A percentile compares a stretch with the other conserved stretches of the same genome.
Evolutionary conservation across 306 rosid genomes (phyloP).

Genomic region (Gastrolobium villosum): DNA sequence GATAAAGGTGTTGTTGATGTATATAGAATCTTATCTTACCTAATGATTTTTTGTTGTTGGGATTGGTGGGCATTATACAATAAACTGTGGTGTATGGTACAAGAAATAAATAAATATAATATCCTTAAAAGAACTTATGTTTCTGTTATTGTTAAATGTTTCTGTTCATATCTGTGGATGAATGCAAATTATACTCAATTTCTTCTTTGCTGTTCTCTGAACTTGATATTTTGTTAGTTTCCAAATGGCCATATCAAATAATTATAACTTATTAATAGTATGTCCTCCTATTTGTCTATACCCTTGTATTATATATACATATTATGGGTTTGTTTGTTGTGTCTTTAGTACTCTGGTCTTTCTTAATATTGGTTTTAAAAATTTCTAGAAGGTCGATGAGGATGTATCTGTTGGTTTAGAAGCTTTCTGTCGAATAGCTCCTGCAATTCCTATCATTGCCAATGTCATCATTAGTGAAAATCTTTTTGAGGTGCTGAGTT

Average conservation of each 20-base stretch:
- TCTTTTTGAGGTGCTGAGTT: constrained; percentile 81
- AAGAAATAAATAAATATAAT: constrained; percentile 17
- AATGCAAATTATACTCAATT: constrained; percentile 24
- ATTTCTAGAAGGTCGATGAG: constrained; percentile 74
- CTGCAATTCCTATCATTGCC: constrained; percentile 90
- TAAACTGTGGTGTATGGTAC: constrained; percentile 16
- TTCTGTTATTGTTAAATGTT: constrained; percentile 12
- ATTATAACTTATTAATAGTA: neutral
- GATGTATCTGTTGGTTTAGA: constrained; percentile 78
- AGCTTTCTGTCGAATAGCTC: constrained; percentile 96
- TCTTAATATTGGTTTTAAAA: constrained; percentile 32
- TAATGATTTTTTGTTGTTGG: constrained; percentile 23
- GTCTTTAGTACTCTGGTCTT: constrained; percentile 41
- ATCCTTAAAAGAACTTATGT: constrained; percentile 8
- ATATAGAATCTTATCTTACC: constrained; percentile 26
- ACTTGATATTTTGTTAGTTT: constrained; percentile 30
- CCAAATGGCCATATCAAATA: constrained; percentile 19
- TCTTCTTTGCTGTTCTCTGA: constrained; percentile 24
- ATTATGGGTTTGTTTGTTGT: constrained; percentile 30
- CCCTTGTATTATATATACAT: constrained; percentile 17
- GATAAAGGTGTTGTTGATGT: neutral
- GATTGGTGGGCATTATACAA: constrained; percentile 25
- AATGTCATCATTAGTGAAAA: constrained; percentile 79
- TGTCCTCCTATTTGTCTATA: constrained; percentile 11
- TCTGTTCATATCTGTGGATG: constrained; percentile 13